A percentile compares a stretch with the other conserved stretches of the same genome.
Conservation (phyloP, 2,329 filamentous ascomycete genomes). For the Fusarium nelsonii region DNA sequence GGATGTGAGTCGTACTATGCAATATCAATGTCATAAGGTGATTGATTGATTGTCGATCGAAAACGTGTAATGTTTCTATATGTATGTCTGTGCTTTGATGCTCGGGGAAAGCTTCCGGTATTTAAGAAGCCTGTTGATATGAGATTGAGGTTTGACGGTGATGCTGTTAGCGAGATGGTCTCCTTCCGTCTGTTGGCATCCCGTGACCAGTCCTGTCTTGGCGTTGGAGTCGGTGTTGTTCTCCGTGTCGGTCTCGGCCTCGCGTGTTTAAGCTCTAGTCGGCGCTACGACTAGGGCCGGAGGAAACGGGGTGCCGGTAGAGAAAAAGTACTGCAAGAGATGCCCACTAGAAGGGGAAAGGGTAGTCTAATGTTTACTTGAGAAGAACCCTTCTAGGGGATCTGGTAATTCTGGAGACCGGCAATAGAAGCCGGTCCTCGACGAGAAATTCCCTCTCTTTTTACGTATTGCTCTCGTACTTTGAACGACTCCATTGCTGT, state of each 20-base stretch:
- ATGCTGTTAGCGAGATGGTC: background rate
- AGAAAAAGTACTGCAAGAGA: constrained; percentile 6
- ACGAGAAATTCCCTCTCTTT: constrained; percentile 31
- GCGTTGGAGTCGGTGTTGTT: constrained; percentile 33
- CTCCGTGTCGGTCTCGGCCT: constrained; percentile 40
- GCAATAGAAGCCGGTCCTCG: constrained; percentile 32
- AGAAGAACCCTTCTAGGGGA: constrained; percentile 29
- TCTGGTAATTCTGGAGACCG: constrained; percentile 34
- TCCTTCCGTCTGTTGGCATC: background rate
- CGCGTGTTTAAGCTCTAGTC: constrained; percentile 38
- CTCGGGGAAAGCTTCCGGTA: background rate
- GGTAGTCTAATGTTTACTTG: constrained; percentile 28
- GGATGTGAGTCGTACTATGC: constrained; percentile 42
- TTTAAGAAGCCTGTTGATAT: constrained; percentile 6
- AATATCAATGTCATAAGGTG: constrained; percentile 20
- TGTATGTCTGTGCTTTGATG: constrained; percentile 21
- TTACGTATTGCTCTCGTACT: constrained; percentile 13
- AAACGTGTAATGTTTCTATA: constrained; percentile 13
- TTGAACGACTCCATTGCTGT: background rate
- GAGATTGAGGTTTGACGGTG: background rate
- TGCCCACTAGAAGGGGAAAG: constrained; percentile 21
- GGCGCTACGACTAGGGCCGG: constrained; percentile 39
- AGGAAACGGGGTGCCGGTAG: constrained; percentile 36
- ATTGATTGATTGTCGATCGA: constrained; percentile 7
- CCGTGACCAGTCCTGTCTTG: constrained; percentile 12